Evolutionary conservation across 2,329 filamentous ascomycete genomes (phyloP).

Genomic region (Fusarium austroafricanum): DNA sequence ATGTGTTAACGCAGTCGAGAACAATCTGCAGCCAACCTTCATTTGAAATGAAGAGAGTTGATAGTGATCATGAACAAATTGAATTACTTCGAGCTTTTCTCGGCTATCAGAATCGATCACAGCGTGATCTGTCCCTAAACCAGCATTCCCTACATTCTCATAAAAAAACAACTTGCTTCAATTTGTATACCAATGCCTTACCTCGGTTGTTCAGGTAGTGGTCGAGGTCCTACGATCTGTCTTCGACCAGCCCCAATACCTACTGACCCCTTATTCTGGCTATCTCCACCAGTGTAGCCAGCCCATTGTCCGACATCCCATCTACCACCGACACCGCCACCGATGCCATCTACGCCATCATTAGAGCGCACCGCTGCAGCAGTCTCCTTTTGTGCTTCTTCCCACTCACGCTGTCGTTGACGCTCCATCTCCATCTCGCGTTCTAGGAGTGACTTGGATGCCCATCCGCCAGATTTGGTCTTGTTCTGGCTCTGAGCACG

Average conservation of each 20-base stretch:
- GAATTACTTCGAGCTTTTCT: background rate
- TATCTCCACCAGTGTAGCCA: constrained; percentile 80
- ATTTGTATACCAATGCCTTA: constrained; percentile 24
- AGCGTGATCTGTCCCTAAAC: background rate
- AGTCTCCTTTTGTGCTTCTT: constrained; percentile 76
- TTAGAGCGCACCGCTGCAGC: constrained; percentile 64
- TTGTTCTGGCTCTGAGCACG: constrained; percentile 68
- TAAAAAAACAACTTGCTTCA: constrained; percentile 3
- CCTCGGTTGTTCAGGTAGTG: constrained; percentile 63
- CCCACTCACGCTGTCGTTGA: constrained; percentile 82
- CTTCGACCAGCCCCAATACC: constrained; percentile 77
- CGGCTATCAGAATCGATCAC: background rate
- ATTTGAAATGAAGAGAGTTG: background rate
- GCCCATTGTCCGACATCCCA: constrained; percentile 84
- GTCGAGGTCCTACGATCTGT: constrained; percentile 83
- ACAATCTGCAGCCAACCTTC: background rate
- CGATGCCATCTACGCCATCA: constrained; percentile 70
- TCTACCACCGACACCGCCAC: constrained; percentile 72
- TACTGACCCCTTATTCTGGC: constrained; percentile 73
- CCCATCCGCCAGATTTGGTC: constrained; percentile 72
- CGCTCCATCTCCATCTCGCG: constrained; percentile 85
- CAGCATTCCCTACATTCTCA: background rate
- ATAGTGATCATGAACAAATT: background rate
- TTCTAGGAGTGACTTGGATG: constrained; percentile 77
- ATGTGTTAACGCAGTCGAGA: background rate